A percentile compares a stretch with the other conserved stretches of the same genome.
These are phyloP conservation scores for Excoecaria cochinchinensis DNA, from an alignment of 345 rosid species.

Conservation along the genomic window DNA sequence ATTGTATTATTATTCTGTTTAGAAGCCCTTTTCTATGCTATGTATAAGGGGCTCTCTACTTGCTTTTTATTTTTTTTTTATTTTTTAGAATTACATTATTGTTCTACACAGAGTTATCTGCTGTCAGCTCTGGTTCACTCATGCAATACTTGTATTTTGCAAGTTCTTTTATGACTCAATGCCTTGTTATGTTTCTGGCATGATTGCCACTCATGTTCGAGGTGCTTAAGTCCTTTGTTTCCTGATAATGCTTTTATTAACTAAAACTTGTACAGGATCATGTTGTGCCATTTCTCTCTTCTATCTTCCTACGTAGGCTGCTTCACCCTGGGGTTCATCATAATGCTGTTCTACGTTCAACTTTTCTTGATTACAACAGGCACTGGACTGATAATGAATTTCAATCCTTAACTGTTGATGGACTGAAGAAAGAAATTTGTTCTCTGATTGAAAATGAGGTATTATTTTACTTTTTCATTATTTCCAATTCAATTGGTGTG, in stretches of 20 bases:
- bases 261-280: slow-evolving; percentile 58
- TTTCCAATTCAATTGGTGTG: not conserved
- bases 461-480: slow-evolving; percentile 19
- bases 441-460: slow-evolving; percentile 82
- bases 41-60: not conserved
- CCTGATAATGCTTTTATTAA: slow-evolving; percentile 13
- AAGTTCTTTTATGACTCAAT: not conserved
- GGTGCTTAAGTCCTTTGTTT: not conserved
- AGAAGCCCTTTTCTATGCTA: not conserved
- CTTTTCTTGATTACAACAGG: slow-evolving; percentile 71
- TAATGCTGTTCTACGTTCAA: slow-evolving; percentile 52
- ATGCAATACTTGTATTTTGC: not conserved
- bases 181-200: not conserved
- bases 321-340: slow-evolving; percentile 80
- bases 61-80: not conserved
- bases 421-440: slow-evolving; percentile 74
- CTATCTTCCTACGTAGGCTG: slow-evolving; percentile 74
- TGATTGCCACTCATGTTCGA: not conserved
- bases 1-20: not conserved
- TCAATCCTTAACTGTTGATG: slow-evolving; percentile 71
- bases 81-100: no score
- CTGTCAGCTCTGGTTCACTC: not conserved
- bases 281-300: slow-evolving; percentile 67
- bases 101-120: no score
- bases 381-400: slow-evolving; percentile 83